A percentile compares a stretch with the other conserved stretches of the same genome.
These are phyloP conservation scores for Plasmodium vinckei DNA, from an alignment of 169 alveolate species.

Conservation along the genomic window DNA sequence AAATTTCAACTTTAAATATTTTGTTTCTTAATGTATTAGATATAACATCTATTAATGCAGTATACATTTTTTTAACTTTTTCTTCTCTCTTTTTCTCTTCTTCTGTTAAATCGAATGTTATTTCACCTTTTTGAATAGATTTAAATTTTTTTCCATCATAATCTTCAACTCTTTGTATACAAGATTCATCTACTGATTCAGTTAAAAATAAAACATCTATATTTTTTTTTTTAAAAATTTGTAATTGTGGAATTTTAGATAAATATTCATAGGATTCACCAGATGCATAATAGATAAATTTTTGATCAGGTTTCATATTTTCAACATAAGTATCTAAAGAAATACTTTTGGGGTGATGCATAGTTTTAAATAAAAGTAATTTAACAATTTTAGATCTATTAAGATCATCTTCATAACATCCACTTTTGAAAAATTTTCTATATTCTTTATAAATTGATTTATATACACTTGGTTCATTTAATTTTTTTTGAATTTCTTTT, in stretches of 20 bases:
- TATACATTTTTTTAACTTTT: constrained; percentile 81
- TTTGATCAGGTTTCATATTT: constrained; percentile 94
- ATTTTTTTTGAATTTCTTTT: constrained; percentile 85
- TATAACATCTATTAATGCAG: constrained; percentile 85
- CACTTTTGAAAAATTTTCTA: constrained; percentile 93
- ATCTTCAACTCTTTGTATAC: constrained; percentile 89
- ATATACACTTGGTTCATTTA: constrained; percentile 83
- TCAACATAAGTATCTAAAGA: constrained; percentile 93
- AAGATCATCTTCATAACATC: constrained; percentile 96
- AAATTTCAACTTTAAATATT: constrained; percentile 87
- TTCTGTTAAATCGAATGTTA: constrained; percentile 83
- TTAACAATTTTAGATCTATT: constrained; percentile 94
- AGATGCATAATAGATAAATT: constrained; percentile 93
- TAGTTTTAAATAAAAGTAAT: constrained; percentile 92
- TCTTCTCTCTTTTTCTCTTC: constrained; percentile 86
- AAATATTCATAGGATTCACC: constrained; percentile 90
- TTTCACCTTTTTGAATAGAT: constrained; percentile 90
- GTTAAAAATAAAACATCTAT: constrained; percentile 95
- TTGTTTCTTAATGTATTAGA: constrained; percentile 83
- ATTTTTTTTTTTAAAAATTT: constrained; percentile 92
- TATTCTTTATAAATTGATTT: constrained; percentile 93
- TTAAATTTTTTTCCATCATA: constrained; percentile 90
- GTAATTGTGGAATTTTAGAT: constrained; percentile 93
- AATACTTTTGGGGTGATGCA: constrained; percentile 87
- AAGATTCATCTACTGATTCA: constrained; percentile 97